These are phyloP conservation scores for Gnetum montanum DNA, from an alignment of 75 land plant species.

Conservation along the genomic window DNA sequence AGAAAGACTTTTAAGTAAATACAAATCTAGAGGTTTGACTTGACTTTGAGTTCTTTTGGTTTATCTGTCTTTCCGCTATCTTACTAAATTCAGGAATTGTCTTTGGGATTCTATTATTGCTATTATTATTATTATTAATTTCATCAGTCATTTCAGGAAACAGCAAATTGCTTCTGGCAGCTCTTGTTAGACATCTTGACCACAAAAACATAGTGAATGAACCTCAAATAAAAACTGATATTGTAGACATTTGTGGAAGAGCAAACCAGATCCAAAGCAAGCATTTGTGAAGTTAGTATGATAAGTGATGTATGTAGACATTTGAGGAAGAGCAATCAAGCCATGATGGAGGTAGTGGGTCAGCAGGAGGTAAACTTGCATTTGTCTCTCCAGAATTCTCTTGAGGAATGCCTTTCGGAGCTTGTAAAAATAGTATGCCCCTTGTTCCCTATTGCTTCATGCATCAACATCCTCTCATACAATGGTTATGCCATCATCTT, in stretches of 20 bases:
- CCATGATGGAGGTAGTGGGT: conserved; percentile 42
- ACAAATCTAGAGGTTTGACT: background rate
- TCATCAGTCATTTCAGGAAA: conserved; percentile 45
- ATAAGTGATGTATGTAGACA: conserved; percentile 83
- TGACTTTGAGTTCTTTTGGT: conserved; percentile 1
- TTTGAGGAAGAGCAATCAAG: conserved; percentile 72
- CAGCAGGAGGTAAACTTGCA: conserved; percentile 39
- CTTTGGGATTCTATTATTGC: background rate
- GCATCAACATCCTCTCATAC: background rate
- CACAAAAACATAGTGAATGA: conserved; percentile 74
- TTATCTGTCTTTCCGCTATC: too few species aligned
- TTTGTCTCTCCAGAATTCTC: conserved; percentile 55
- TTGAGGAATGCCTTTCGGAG: conserved; percentile 80
- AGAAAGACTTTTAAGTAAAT: background rate
- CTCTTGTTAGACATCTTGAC: conserved; percentile 77
- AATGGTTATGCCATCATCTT: too few species aligned
- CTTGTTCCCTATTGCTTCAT: background rate
- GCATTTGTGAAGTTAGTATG: conserved; percentile 56
- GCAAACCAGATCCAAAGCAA: conserved; percentile 44
- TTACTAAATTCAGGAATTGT: background rate
- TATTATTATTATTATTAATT: background rate
- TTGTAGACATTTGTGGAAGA: conserved; percentile 60
- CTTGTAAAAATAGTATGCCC: conserved; percentile 59
- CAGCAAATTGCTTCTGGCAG: conserved; percentile 55
- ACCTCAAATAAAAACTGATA: conserved; percentile 53